Conservation (phyloP, 257 asterid species). For the Nicotiana knightiana region DNA sequence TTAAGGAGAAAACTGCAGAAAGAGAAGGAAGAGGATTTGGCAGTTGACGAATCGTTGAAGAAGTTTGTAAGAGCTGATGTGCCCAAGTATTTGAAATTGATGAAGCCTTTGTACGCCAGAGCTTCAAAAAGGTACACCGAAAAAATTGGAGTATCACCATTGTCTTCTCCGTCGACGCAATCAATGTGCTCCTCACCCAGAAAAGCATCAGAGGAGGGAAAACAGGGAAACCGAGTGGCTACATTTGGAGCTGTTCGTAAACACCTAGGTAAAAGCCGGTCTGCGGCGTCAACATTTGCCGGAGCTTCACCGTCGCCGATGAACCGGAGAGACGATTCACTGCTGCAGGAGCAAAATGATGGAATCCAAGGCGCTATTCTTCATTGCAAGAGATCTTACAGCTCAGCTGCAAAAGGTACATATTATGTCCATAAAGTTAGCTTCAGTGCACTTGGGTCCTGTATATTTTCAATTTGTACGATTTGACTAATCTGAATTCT, state of each 20-base stretch:
- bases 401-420: conserved; percentile 46
- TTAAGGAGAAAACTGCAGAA: background rate
- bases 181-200: conserved; percentile 39
- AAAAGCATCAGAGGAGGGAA: conserved; percentile 29
- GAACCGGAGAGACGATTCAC: conserved; percentile 55
- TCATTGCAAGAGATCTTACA: conserved; percentile 70
- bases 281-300: conserved; percentile 38
- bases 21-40: conserved; percentile 15
- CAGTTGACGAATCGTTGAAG: background rate
- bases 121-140: conserved; percentile 40
- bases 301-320: conserved; percentile 23
- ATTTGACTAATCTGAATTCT: background rate
- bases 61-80: conserved; percentile 24
- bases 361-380: conserved; percentile 67
- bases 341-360: conserved; percentile 41
- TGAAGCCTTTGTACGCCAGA: conserved; percentile 48
- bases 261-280: conserved; percentile 60
- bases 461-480: background rate
- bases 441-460: background rate
- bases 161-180: conserved; percentile 36
- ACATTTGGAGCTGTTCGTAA: conserved; percentile 41
- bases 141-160: conserved; percentile 27
- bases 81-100: conserved; percentile 53
- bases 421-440: background rate
- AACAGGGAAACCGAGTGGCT: conserved; percentile 31